A percentile compares a stretch with the other conserved stretches of the same genome.
phyloP scores from a whole-genome alignment of 495 filamentous ascomycete genomes.

The Penicillium samsonianum region DNA sequence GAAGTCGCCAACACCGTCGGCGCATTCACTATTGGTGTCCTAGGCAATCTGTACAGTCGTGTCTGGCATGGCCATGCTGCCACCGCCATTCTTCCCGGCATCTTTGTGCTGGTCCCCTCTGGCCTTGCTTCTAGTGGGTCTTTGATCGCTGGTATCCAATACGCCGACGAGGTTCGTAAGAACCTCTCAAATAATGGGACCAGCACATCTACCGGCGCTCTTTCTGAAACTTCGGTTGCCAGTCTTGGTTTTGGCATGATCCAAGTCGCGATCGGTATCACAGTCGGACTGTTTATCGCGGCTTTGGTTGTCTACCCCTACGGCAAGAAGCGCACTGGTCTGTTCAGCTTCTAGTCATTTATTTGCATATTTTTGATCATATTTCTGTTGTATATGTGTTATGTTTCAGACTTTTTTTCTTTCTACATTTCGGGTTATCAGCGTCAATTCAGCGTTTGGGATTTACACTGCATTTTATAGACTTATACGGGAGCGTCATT shows the following conservation, averaged over 20 bases:
- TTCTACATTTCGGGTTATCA: conserved; percentile 1
- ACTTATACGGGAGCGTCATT: not conserved
- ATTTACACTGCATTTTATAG: conserved; percentile 6
- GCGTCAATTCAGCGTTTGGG: conserved; percentile 9
- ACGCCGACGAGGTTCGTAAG: conserved; percentile 69
- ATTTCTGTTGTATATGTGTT: conserved; percentile 7
- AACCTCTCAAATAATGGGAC: conserved; percentile 46
- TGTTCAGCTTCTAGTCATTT: conserved; percentile 74
- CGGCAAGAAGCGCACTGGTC: conserved; percentile 81
- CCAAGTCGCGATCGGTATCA: conserved; percentile 90
- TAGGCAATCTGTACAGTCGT: conserved; percentile 85
- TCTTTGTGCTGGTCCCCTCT: conserved; percentile 92
- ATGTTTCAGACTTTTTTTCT: conserved; percentile 2
- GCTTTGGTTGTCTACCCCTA: conserved; percentile 85
- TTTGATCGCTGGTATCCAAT: conserved; percentile 73
- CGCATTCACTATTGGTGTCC: conserved; percentile 79
- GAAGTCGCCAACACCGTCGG: conserved; percentile 85
- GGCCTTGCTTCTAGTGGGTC: conserved; percentile 82
- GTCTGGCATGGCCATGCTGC: conserved; percentile 82
- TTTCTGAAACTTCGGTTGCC: conserved; percentile 57
- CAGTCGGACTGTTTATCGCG: conserved; percentile 83
- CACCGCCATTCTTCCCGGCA: conserved; percentile 85
- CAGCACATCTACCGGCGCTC: conserved; percentile 39
- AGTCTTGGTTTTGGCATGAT: conserved; percentile 85
- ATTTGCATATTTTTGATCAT: conserved; percentile 8